These are phyloP conservation scores for Acacia crassicarpa DNA, from an alignment of 306 rosid genomes.

Conservation along the genomic window DNA sequence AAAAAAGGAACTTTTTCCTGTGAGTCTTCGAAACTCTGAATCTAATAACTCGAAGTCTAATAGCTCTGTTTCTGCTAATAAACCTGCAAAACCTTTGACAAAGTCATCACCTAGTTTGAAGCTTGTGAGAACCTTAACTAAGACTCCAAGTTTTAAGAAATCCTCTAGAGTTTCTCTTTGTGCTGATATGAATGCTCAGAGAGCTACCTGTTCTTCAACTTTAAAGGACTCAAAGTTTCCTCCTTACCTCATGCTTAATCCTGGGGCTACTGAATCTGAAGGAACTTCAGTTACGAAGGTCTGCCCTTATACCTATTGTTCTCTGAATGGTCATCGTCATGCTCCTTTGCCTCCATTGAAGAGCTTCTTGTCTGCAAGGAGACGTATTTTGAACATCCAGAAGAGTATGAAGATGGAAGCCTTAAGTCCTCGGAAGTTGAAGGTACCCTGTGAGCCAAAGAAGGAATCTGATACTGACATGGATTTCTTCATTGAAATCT, in stretches of 20 bases:
- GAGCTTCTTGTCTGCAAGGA: constrained; percentile 71
- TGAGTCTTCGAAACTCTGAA: constrained; percentile 50
- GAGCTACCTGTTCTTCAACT: constrained; percentile 88
- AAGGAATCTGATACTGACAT: constrained; percentile 33
- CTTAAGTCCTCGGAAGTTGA: constrained; percentile 40
- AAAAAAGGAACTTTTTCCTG: constrained; percentile 66
- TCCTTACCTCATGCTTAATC: constrained; percentile 55
- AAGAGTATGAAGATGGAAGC: constrained; percentile 51
- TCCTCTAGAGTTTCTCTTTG: constrained; percentile 54
- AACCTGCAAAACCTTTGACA: constrained; percentile 42
- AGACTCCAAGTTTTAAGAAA: constrained; percentile 72
- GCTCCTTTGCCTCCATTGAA: constrained; percentile 71
- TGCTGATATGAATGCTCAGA: constrained; percentile 48
- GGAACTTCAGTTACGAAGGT: constrained; percentile 79
- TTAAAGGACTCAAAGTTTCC: constrained; percentile 82
- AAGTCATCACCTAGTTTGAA: constrained; percentile 53
- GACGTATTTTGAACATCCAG: constrained; percentile 67
- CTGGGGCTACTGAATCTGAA: constrained; percentile 79
- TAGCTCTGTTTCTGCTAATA: constrained; percentile 43
- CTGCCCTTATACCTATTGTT: constrained; percentile 86
- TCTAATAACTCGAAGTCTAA: constrained; percentile 33
- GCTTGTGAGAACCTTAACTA: constrained; percentile 67
- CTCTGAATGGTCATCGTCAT: constrained; percentile 88
- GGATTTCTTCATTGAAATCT: constrained; percentile 66
- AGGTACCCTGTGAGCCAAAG: constrained; percentile 30